phyloP scores from a whole-genome alignment of 768 basidiomycete species.

The Coprinellus micaceus region DNA sequence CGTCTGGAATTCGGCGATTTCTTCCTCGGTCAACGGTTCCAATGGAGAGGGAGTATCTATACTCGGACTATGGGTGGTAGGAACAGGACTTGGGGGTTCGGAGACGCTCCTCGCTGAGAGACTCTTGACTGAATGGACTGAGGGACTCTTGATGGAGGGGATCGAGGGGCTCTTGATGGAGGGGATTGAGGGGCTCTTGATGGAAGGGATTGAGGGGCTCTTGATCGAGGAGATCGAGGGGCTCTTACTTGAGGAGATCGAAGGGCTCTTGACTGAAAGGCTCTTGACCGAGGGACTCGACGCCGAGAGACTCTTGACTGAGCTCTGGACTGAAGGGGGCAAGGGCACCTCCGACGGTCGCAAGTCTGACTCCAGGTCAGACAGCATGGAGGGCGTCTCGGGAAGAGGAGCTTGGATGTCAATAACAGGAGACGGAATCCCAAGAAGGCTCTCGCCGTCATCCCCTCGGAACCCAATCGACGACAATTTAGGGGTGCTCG shows the following conservation, averaged over 20 bases:
- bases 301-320: slow-evolving; percentile 10
- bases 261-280: neutral
- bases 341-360: slow-evolving; percentile 26
- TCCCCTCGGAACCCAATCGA: slow-evolving; percentile 18
- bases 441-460: slow-evolving; percentile 15
- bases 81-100: slow-evolving; percentile 14
- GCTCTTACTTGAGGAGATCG: too few species aligned
- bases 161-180: too few species aligned
- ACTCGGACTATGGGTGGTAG: slow-evolving; percentile 4
- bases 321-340: slow-evolving; percentile 14
- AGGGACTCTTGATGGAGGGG: too few species aligned
- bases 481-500: slow-evolving; percentile 38
- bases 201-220: too few species aligned
- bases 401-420: slow-evolving; percentile 22
- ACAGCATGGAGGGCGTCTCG: slow-evolving; percentile 28
- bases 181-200: too few species aligned
- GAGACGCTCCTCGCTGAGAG: too few species aligned
- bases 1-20: neutral
- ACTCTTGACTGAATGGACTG: too few species aligned
- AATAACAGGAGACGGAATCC: slow-evolving; percentile 23
- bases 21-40: neutral
- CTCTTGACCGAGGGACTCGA: slow-evolving; percentile 16
- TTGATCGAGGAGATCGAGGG: too few species aligned
- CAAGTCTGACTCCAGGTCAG: slow-evolving; percentile 24
- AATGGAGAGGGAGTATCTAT: slow-evolving; percentile 4